Conservation (phyloP, 768 basidiomycete species). For the Cubamyces sp. region DNA sequence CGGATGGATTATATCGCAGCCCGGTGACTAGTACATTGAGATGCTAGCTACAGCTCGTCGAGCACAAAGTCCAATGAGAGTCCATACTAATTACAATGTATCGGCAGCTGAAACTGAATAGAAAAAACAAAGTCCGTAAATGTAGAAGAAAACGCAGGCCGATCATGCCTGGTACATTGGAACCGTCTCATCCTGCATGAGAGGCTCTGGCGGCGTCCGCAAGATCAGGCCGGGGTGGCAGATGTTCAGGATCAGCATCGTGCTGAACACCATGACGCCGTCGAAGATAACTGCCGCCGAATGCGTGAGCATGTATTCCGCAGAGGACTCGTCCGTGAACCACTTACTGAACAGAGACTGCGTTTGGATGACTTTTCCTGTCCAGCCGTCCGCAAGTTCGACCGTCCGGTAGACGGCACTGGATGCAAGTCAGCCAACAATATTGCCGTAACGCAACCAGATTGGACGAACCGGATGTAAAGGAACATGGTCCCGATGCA, state of each 20-base stretch:
- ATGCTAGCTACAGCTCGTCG: too few relatives aligned
- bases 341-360: constrained; percentile 4
- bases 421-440: neutral
- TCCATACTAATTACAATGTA: too few relatives aligned
- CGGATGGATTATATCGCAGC: too few relatives aligned
- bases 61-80: too few relatives aligned
- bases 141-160: too few relatives aligned
- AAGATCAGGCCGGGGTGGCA: constrained; percentile 2
- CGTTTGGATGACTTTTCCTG: neutral
- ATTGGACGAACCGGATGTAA: neutral
- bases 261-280: constrained; percentile 3
- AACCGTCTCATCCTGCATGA: too few relatives aligned
- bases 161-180: too few relatives aligned
- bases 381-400: constrained; percentile 1
- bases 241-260: constrained; percentile 6
- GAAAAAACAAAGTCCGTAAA: too few relatives aligned
- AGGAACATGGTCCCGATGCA: neutral
- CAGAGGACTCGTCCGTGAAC: neutral
- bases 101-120: too few relatives aligned
- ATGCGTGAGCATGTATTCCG: neutral
- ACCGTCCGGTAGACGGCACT: constrained; percentile 3
- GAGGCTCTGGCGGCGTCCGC: too few relatives aligned
- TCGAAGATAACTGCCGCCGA: neutral
- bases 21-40: too few relatives aligned
- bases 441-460: neutral